Base-by-base conservation (phyloP, 176 grass and related monocot species). In the Neostapfia colusana region DNA sequence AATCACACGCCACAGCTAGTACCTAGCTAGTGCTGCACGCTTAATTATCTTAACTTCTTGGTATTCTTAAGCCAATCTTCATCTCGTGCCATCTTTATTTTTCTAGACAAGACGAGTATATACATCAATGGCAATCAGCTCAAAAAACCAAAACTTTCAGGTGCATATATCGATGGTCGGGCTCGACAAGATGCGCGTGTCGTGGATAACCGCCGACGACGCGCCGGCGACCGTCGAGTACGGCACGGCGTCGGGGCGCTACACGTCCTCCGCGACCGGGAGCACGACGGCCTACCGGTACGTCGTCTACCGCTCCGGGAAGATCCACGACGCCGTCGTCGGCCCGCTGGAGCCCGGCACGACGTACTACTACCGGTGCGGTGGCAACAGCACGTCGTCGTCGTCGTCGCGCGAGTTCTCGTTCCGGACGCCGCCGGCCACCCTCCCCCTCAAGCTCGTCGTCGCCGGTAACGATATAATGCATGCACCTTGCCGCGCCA, bases 341-440 rank as follows among this genome's bases (percentile, higher is more conserved):
- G 95, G 91, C 4, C 91, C 95, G 0, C 72, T 97, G 2, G 73
- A 74, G 10, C 79, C 89, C 2, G 35, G 79, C 78, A 89, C 86
- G 0, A 88, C 90, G 7, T 97, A 97, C 56, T 87, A 89, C 90
- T 97, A 97, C 70, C 86, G 88, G 4, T 97, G 91, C 82, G 83
- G 94, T 10, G 0, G 2, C 73, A 78, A 24, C 68, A 24, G 17
- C 71, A n/a, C n/a, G n/a, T n/a, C n/a, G n/a, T n/a, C n/a, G n/a
- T n/a, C n/a, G n/a, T n/a, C n/a, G n/a, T 48, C 67, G 78, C 73
- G 85, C 42, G 86, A 93, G 65, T 70, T 92, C 71, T 93, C 43
- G 55, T 87, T 97, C 82, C 82, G 86, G 43, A 93, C 95, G 12
- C 79, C 91, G 54, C 91, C 95, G 2, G 76, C 86, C 8, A 37